These are phyloP conservation scores for Aspergillus olivimuriae DNA, from an alignment of 495 filamentous ascomycete genomes.

Conservation along the genomic window DNA sequence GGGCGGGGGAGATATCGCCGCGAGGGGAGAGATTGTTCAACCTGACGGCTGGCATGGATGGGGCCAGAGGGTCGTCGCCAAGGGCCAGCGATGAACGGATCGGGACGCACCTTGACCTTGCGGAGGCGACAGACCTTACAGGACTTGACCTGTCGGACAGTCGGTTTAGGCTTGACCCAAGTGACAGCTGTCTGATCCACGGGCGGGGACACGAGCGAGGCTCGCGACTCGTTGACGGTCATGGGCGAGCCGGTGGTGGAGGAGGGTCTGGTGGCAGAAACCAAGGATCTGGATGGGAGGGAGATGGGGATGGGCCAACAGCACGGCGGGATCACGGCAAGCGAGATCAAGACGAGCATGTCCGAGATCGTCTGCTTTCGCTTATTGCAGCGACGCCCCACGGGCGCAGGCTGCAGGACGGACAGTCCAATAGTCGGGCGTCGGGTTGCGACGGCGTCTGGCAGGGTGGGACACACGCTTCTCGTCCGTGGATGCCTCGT, in stretches of 20 bases:
- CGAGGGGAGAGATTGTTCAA: no score
- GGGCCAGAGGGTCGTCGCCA: background rate
- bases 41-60: no score
- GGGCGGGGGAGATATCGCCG: no score
- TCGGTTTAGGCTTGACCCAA: slow-evolving; percentile 6
- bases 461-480: no score
- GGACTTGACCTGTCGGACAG: slow-evolving; percentile 37
- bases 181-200: slow-evolving; percentile 15
- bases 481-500: no score
- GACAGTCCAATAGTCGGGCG: background rate
- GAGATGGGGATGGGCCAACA: slow-evolving; percentile 25
- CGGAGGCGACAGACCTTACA: slow-evolving; percentile 40
- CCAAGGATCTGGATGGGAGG: slow-evolving; percentile 11
- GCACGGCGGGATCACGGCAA: slow-evolving; percentile 23
- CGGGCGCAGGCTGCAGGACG: background rate
- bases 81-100: slow-evolving; percentile 1
- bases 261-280: slow-evolving; percentile 1
- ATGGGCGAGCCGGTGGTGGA: slow-evolving; percentile 11
- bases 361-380: slow-evolving; percentile 14
- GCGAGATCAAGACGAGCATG: slow-evolving; percentile 27
- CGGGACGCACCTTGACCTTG: slow-evolving; percentile 39
- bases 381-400: slow-evolving; percentile 1
- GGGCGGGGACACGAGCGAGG: slow-evolving; percentile 17
- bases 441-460: no score
- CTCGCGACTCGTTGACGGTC: slow-evolving; percentile 17